A percentile compares a stretch with the other conserved stretches of the same genome.
Evolutionary conservation across 129 eudicot genomes (phyloP).

Genomic region (Pulicaria dysenterica): DNA sequence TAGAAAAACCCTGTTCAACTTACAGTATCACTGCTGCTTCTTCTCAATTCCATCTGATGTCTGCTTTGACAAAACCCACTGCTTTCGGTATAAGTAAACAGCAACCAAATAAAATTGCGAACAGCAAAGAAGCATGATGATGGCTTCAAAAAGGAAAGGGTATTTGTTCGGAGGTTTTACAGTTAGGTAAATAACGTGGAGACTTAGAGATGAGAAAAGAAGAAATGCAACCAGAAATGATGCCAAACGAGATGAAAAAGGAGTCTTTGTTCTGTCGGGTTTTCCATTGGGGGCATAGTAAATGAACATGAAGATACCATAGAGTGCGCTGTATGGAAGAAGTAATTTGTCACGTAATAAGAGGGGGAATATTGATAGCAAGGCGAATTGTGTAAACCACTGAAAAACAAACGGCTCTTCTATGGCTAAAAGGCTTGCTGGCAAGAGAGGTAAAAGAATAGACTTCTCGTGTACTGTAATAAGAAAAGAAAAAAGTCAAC

Average conservation of each 20-base stretch:
- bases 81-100: slow-evolving; percentile 64
- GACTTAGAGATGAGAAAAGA: slow-evolving; percentile 47
- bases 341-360: slow-evolving; percentile 73
- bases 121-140: slow-evolving; percentile 84
- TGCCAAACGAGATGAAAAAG: slow-evolving; percentile 26
- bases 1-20: background rate
- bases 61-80: slow-evolving; percentile 56
- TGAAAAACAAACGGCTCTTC: slow-evolving; percentile 72
- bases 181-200: slow-evolving; percentile 69
- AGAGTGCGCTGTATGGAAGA: slow-evolving; percentile 64
- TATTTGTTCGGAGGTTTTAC: slow-evolving; percentile 71
- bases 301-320: slow-evolving; percentile 63
- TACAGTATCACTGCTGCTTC: slow-evolving; percentile 44
- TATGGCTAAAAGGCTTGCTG: slow-evolving; percentile 86
- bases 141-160: slow-evolving; percentile 86
- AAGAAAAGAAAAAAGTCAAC: background rate
- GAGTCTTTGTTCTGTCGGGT: slow-evolving; percentile 32
- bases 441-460: slow-evolving; percentile 82
- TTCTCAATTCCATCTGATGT: slow-evolving; percentile 35
- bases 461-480: slow-evolving; percentile 96
- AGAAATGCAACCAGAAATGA: slow-evolving; percentile 33
- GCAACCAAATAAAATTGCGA: slow-evolving; percentile 72
- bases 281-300: slow-evolving; percentile 62
- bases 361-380: slow-evolving; percentile 94
- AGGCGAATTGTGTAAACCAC: slow-evolving; percentile 67